Conservation (phyloP, 169 alveolate genomes). For the Plasmodium knowlesi region DNA sequence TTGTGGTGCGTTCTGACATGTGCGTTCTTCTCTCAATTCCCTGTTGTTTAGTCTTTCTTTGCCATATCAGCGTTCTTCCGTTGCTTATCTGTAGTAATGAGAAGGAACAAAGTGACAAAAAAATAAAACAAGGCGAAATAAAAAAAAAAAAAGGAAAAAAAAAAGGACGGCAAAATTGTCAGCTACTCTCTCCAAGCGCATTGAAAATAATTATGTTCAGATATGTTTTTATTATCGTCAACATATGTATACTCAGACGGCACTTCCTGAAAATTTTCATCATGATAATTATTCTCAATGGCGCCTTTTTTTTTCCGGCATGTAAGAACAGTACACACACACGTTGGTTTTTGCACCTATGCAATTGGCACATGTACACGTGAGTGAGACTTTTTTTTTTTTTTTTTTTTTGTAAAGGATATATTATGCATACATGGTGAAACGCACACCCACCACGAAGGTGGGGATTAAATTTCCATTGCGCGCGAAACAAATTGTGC, state of each 20-base stretch:
- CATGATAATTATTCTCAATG: slow-evolving; percentile 73
- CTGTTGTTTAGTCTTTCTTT: neutral
- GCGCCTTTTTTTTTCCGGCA: neutral
- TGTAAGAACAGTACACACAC: neutral
- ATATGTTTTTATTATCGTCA: slow-evolving; percentile 34
- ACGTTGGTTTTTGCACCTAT: neutral
- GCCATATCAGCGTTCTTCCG: neutral
- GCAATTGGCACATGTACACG: neutral
- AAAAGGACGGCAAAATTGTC: neutral
- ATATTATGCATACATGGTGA: neutral
- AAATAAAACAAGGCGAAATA: neutral
- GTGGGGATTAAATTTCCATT: neutral
- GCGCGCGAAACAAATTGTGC: slow-evolving; percentile 5
- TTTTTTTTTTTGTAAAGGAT: neutral
- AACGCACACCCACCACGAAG: neutral
- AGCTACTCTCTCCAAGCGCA: neutral
- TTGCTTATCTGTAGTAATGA: neutral
- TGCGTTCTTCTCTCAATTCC: neutral
- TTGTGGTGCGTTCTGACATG: neutral
- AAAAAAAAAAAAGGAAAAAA: too few species aligned
- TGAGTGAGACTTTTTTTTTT: too few species aligned
- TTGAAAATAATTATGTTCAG: slow-evolving; percentile 75
- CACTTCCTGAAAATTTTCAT: slow-evolving; percentile 75
- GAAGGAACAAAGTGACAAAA: neutral
- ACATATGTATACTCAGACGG: slow-evolving; percentile 66